phyloP scores from a whole-genome alignment of 768 basidiomycete species.

The Panaeolus cyanescens region DNA sequence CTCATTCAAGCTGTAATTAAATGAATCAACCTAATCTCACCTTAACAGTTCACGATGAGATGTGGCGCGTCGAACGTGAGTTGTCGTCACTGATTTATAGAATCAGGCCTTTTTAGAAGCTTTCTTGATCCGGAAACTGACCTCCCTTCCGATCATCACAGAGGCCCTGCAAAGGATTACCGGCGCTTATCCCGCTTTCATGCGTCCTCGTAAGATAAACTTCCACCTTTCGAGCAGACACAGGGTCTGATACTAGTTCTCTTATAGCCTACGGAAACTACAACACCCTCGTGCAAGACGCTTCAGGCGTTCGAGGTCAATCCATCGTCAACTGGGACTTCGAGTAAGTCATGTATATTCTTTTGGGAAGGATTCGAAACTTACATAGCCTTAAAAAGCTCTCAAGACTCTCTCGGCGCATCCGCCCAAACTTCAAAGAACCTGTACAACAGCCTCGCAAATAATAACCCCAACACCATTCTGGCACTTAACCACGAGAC shows the following conservation, averaged over 20 bases:
- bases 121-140: not conserved
- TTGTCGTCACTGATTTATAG: slow-evolving; percentile 4
- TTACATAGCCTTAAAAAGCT: slow-evolving; percentile 18
- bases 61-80: slow-evolving; percentile 38
- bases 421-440: slow-evolving; percentile 23
- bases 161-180: slow-evolving; percentile 35
- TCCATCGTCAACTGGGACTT: slow-evolving; percentile 39
- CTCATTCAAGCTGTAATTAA: not conserved
- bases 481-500: slow-evolving; percentile 39
- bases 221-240: not conserved
- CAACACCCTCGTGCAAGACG: slow-evolving; percentile 36
- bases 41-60: slow-evolving; percentile 31
- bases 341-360: slow-evolving; percentile 26
- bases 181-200: slow-evolving; percentile 38
- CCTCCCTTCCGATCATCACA: slow-evolving; percentile 12
- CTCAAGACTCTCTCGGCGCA: slow-evolving; percentile 35
- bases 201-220: slow-evolving; percentile 35
- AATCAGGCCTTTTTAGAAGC: not conserved
- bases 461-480: slow-evolving; percentile 26
- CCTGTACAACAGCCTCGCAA: slow-evolving; percentile 23
- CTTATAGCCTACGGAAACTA: slow-evolving; percentile 40
- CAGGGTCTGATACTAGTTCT: not conserved
- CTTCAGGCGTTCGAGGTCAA: slow-evolving; percentile 32
- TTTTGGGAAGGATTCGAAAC: not conserved
- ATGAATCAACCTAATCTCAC: not conserved